Evolutionary conservation across 257 asterid genomes (phyloP).

Genomic region (Capsicum chinense): DNA sequence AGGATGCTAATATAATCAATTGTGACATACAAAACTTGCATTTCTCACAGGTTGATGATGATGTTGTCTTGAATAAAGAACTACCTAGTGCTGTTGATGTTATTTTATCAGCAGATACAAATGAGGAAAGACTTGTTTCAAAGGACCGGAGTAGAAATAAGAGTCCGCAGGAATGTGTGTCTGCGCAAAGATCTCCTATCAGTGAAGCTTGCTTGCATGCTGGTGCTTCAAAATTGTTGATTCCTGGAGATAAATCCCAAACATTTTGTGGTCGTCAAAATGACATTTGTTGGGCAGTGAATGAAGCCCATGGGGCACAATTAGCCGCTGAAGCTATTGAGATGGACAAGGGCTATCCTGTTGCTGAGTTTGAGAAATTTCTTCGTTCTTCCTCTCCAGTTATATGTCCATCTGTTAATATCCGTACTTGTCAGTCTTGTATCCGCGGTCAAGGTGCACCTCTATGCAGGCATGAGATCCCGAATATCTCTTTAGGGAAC

Average conservation of each 20-base stretch:
- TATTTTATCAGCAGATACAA: constrained; percentile 15
- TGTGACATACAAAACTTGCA: constrained; percentile 18
- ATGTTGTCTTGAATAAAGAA: background rate
- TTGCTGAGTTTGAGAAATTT: constrained; percentile 42
- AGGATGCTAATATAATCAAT: constrained; percentile 19
- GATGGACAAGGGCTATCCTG: constrained; percentile 30
- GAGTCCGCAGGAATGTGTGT: constrained; percentile 15
- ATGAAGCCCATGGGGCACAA: constrained; percentile 34
- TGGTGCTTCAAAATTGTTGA: constrained; percentile 25
- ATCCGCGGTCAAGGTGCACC: constrained; percentile 29
- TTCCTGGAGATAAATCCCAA: constrained; percentile 19
- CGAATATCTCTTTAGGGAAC: constrained; percentile 36
- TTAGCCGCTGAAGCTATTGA: constrained; percentile 32
- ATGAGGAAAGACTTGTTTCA: background rate
- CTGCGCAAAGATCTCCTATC: background rate
- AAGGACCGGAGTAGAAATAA: constrained; percentile 26
- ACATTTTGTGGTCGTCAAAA: background rate
- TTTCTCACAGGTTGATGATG: background rate
- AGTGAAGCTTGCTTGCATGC: background rate
- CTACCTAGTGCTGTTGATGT: constrained; percentile 8
- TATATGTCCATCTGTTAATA: constrained; percentile 27
- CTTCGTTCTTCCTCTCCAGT: constrained; percentile 36
- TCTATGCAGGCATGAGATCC: constrained; percentile 28
- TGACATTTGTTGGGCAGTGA: constrained; percentile 32
- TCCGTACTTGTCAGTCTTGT: too few relatives aligned